Conservation (phyloP, 1,284 basidiomycete genomes). For the Puccinia hordei region DNA sequence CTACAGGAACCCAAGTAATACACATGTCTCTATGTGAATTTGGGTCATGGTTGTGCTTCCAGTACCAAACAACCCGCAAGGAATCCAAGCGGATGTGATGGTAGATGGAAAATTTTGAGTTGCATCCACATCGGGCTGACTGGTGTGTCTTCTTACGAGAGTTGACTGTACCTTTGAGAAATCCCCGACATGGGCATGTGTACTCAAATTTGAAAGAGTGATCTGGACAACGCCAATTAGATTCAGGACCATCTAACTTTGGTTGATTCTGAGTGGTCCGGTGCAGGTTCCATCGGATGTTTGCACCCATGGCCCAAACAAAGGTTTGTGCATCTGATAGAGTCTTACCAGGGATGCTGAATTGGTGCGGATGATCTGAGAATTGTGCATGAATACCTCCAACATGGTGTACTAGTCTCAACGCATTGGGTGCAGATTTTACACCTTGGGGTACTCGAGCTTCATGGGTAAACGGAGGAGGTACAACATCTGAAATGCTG, state of each 20-base stretch:
- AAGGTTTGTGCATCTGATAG: background rate
- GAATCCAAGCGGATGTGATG: background rate
- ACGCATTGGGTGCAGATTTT: background rate
- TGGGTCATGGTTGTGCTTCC: slow-evolving; percentile 2
- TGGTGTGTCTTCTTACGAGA: background rate
- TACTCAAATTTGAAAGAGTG: slow-evolving; percentile 15
- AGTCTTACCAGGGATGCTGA: background rate
- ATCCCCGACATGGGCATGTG: background rate
- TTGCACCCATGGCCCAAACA: background rate
- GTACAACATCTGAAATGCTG: background rate
- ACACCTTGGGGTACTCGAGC: background rate
- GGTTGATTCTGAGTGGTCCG: background rate
- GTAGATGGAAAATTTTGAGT: background rate
- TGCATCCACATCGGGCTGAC: background rate
- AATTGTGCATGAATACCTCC: background rate
- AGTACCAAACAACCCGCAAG: background rate
- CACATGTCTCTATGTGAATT: background rate
- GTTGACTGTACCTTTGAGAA: background rate
- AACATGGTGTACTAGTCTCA: background rate
- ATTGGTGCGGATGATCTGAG: background rate
- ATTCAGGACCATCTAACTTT: background rate
- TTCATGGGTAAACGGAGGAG: background rate
- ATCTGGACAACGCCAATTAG: background rate
- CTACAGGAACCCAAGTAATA: background rate
- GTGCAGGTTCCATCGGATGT: background rate